phyloP scores from a whole-genome alignment of 148 eudicot species.

The Cornus kousa region DNA sequence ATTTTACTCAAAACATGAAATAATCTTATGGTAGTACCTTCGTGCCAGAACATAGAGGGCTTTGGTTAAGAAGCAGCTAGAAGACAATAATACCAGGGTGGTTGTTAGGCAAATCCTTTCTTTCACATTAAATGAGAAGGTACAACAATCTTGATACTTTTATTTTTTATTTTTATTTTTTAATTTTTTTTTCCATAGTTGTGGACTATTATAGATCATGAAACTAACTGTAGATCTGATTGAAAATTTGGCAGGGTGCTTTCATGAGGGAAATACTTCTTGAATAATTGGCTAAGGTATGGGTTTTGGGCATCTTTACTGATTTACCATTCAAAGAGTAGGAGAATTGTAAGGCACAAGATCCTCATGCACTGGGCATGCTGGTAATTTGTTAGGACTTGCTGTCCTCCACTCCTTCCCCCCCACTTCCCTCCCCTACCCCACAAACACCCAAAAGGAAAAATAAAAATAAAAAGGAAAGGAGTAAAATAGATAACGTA shows the following conservation, averaged over 20 bases:
- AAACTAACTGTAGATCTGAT: slow-evolving; percentile 7
- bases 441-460: neutral
- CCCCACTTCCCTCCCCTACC: no score
- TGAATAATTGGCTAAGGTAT: slow-evolving; percentile 86
- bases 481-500: neutral
- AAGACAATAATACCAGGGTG: slow-evolving; percentile 42
- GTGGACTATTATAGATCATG: neutral
- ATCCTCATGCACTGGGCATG: neutral
- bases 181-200: neutral
- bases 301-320: slow-evolving; percentile 6
- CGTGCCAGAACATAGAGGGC: slow-evolving; percentile 79
- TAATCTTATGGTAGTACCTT: slow-evolving; percentile 50
- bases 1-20: neutral
- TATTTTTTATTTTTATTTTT: no score
- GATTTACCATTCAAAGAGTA: neutral
- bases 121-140: slow-evolving; percentile 77
- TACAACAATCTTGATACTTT: slow-evolving; percentile 17
- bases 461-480: no score
- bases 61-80: slow-evolving; percentile 33
- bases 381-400: no score
- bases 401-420: neutral
- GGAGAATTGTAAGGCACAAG: neutral
- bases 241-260: slow-evolving; percentile 55
- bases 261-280: slow-evolving; percentile 81
- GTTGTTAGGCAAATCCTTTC: slow-evolving; percentile 65